Evolutionary conservation across 768 basidiomycete genomes (phyloP).

Genomic region (Crucibulum laeve): DNA sequence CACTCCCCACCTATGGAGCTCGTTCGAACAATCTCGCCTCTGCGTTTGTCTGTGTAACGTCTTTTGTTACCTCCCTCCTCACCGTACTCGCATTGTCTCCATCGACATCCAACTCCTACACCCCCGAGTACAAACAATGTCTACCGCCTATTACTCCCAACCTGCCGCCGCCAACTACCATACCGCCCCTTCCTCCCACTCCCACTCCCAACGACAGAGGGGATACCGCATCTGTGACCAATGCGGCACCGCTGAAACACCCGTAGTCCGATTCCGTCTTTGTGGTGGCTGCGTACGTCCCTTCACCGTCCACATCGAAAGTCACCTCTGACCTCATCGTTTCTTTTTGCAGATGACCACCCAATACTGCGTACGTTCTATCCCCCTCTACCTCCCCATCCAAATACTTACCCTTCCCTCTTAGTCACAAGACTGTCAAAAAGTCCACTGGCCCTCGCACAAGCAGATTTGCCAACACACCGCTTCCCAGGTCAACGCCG

Average conservation of each 20-base stretch:
- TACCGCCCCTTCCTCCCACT: conserved; percentile 39
- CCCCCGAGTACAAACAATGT: no score
- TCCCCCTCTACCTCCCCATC: conserved; percentile 3
- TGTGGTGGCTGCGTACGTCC: conserved; percentile 81
- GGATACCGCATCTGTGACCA: conserved; percentile 79
- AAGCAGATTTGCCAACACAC: conserved; percentile 81
- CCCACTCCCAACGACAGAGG: conserved; percentile 49
- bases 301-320: conserved; percentile 7
- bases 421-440: conserved; percentile 78
- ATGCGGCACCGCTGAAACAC: conserved; percentile 66
- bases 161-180: conserved; percentile 82
- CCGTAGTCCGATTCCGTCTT: conserved; percentile 63
- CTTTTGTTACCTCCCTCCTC: no score
- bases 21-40: no score
- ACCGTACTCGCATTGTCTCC: no score
- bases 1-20: no score
- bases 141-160: conserved; percentile 52
- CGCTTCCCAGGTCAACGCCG: conserved; percentile 53
- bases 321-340: conserved; percentile 8
- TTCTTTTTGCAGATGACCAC: conserved; percentile 61
- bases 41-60: no score
- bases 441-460: conserved; percentile 71
- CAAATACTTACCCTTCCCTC: conserved; percentile 12
- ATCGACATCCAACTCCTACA: no score
- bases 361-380: conserved; percentile 69